phyloP scores from a whole-genome alignment of 805 yeast genomes.

The Lachancea meyersii region DNA sequence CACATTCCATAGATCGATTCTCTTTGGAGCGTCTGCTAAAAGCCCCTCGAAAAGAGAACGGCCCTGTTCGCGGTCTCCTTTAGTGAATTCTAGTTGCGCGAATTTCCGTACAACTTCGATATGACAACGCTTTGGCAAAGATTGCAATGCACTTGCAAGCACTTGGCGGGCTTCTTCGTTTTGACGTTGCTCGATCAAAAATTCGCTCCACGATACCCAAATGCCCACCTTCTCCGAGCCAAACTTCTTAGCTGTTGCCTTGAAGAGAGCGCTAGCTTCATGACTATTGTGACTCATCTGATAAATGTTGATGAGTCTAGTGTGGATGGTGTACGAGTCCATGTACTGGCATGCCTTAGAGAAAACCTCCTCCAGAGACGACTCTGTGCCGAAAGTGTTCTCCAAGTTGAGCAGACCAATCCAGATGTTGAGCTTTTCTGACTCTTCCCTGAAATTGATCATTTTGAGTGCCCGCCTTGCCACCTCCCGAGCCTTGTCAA shows the following conservation, averaged over 20 bases:
- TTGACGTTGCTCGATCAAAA: conserved; percentile 52
- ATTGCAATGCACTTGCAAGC: conserved; percentile 67
- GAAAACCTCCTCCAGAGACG: conserved; percentile 72
- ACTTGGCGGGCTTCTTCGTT: conserved; percentile 60
- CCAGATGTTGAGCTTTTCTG: conserved; percentile 92
- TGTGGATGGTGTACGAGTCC: conserved; percentile 82
- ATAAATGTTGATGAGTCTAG: conserved; percentile 69
- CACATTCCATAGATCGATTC: conserved; percentile 92
- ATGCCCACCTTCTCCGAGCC: conserved; percentile 59
- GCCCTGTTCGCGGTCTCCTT: conserved; percentile 92
- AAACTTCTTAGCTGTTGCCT: conserved; percentile 68
- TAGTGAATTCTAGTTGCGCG: conserved; percentile 78
- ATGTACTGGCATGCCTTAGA: conserved; percentile 81
- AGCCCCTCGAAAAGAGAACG: conserved; percentile 92
- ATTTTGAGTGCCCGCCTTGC: conserved; percentile 89
- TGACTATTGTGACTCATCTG: conserved; percentile 63
- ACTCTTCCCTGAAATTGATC: conserved; percentile 84
- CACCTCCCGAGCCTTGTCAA: conserved; percentile 89
- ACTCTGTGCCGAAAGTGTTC: conserved; percentile 84
- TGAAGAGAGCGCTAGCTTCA: conserved; percentile 65
- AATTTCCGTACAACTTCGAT: conserved; percentile 79
- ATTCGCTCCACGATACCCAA: conserved; percentile 81
- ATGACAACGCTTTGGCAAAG: conserved; percentile 65
- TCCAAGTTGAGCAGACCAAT: conserved; percentile 91
- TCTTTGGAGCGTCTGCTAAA: conserved; percentile 80